These are phyloP conservation scores for Plasmodium falciparum DNA, from an alignment of 169 alveolate genomes.

Conservation along the genomic window DNA sequence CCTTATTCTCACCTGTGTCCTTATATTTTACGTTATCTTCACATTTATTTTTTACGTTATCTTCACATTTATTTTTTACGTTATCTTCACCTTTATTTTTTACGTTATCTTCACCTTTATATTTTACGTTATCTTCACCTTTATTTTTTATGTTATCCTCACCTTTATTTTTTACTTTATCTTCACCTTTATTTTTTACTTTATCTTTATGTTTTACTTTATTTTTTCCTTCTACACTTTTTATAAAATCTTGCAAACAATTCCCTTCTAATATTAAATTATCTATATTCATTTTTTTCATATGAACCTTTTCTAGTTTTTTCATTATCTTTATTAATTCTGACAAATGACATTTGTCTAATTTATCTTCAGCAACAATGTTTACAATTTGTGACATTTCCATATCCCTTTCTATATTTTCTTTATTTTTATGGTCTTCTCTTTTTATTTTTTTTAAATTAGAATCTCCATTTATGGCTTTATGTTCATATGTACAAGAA, in stretches of 20 bases:
- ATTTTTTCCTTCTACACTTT: background rate
- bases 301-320: constrained; percentile 9
- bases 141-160: background rate
- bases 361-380: constrained; percentile 15
- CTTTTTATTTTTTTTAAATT: background rate
- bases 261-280: constrained; percentile 9
- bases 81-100: background rate
- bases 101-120: background rate
- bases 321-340: constrained; percentile 37
- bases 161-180: background rate
- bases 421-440: background rate
- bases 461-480: no score
- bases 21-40: background rate
- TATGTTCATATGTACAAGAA: no score
- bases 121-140: background rate
- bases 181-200: background rate
- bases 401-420: background rate
- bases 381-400: background rate
- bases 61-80: background rate
- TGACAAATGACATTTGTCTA: constrained; percentile 6
- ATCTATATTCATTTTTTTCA: constrained; percentile 1
- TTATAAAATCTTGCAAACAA: constrained; percentile 5
- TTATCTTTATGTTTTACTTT: background rate
- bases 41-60: background rate
- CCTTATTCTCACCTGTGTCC: background rate